Evolutionary conservation across 805 yeast genomes (phyloP).

Genomic region (Blastobotrys parvus): DNA sequence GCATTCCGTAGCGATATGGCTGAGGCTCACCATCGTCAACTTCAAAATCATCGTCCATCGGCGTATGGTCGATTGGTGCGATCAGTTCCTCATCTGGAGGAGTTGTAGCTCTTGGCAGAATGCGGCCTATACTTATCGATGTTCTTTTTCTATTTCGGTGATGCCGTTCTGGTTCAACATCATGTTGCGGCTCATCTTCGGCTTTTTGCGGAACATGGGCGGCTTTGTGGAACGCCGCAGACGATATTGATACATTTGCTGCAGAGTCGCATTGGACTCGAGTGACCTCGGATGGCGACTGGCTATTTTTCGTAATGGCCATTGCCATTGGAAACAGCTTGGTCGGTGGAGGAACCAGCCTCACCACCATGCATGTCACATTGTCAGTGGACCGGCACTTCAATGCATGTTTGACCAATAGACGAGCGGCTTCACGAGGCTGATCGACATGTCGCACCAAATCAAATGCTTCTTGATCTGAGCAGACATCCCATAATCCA

Average conservation of each 20-base stretch:
- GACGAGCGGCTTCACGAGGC: conserved; percentile 58
- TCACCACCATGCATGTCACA: conserved; percentile 83
- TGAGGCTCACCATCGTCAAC: background rate
- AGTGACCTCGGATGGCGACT: background rate
- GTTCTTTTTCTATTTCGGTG: too few species aligned
- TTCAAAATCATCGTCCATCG: background rate
- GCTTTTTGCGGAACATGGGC: background rate
- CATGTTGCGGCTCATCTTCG: background rate
- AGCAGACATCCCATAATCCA: conserved; percentile 92
- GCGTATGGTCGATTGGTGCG: background rate
- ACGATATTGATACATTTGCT: too few species aligned
- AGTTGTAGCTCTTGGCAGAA: too few species aligned
- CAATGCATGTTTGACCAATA: conserved; percentile 63
- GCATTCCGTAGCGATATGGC: background rate
- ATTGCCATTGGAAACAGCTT: background rate
- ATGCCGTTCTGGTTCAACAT: too few species aligned
- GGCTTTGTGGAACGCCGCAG: too few species aligned
- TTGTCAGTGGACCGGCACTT: conserved; percentile 78
- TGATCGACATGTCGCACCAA: conserved; percentile 46
- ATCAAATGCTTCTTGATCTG: conserved; percentile 78
- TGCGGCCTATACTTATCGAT: too few species aligned
- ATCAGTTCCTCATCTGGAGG: background rate
- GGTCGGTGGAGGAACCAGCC: conserved; percentile 23
- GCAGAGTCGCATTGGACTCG: too few species aligned
- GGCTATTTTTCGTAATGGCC: background rate